Conservation (phyloP, 2,329 filamentous ascomycete genomes). For the Phaeosphaeriaceae sp. region DNA sequence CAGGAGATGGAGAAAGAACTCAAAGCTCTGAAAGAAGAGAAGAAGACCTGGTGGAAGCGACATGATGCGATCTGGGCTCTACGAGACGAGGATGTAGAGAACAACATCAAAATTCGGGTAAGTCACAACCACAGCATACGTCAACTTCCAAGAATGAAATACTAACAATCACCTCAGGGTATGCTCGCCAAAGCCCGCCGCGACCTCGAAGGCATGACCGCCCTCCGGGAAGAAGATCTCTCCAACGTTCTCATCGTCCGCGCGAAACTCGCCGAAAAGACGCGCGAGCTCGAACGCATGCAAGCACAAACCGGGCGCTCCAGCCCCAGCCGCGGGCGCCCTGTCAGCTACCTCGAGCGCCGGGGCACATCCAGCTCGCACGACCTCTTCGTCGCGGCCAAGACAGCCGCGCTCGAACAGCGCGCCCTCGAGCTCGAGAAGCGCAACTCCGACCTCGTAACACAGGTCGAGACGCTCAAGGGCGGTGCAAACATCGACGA, state of each 20-base stretch:
- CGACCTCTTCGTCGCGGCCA: slow-evolving; percentile 52
- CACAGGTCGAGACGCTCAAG: slow-evolving; percentile 38
- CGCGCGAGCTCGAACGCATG: slow-evolving; percentile 42
- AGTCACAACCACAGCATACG: neutral
- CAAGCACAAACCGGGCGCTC: slow-evolving; percentile 29
- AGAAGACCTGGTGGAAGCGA: slow-evolving; percentile 43
- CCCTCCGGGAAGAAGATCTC: slow-evolving; percentile 53
- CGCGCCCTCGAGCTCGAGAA: slow-evolving; percentile 52
- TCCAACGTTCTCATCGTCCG: slow-evolving; percentile 49
- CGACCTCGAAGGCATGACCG: slow-evolving; percentile 48
- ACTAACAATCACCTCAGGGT: slow-evolving; percentile 15
- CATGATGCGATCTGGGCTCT: slow-evolving; percentile 52
- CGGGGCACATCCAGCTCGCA: slow-evolving; percentile 32
- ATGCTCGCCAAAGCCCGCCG: slow-evolving; percentile 50
- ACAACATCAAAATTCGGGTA: slow-evolving; percentile 52
- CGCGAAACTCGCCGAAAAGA: slow-evolving; percentile 50
- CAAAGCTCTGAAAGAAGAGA: slow-evolving; percentile 46
- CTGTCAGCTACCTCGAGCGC: slow-evolving; percentile 43
- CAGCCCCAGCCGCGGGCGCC: slow-evolving; percentile 36
- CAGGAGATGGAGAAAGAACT: slow-evolving; percentile 37
- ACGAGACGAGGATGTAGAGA: slow-evolving; percentile 53
- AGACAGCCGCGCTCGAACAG: slow-evolving; percentile 52
- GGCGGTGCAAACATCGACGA: slow-evolving; percentile 39
- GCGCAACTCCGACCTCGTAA: slow-evolving; percentile 46
- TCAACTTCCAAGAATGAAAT: neutral